Evolutionary conservation across 306 rosid species (phyloP), one percentile per base, ranked within the genome.

Genomic region (Cicer yamashitae): DNA sequence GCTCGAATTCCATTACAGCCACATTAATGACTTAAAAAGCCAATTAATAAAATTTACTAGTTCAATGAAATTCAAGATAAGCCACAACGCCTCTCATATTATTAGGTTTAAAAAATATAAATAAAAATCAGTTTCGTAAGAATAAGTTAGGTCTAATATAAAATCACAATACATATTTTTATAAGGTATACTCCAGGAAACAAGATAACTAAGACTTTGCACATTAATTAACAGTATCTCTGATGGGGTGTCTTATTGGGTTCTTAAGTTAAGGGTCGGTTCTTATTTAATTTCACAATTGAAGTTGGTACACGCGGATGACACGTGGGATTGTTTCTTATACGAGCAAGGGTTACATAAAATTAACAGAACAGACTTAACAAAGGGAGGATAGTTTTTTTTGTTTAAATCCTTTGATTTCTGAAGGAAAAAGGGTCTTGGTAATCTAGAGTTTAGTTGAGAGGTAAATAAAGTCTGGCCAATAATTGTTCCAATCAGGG

Each of bases 141-240:
- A 30, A 30, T 30, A 4, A 30, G 37, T 30, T 30, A 30, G 6
- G 3, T 30, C 37, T 30, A 30, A 30, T 30, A 3, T 3, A 30
- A 30, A 30, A 30, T 30, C 6, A 3, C 3, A 30, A 30, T 30
- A 30, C 37, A 30, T 30, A 30, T 30, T 30, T 30, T 30, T 30
- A 30, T 30, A 30, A 30, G 37, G 37, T 30, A 30, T 48, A 48
- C n/a, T 10, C 30, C 5, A 1, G 39, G 34, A 46, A 61, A 15
- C 11, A 17, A 76, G 57, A 64, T 61, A 43, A 22, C 8, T 18
- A 15, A 8, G 61, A 67, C 25, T 56, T 77, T 15, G 69, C 63
- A 58, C 70, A 58, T 6, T 46, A 58, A 37, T 4, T 30, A 30
- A 30, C 37, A 4, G 34, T 0, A 8, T 54, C 37, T 53, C 25